Percentiles rank a stretch among this genome's conserved stretches.
Conservation (phyloP, 2,329 filamentous ascomycete genomes). For the Gremmenia infestans region DNA sequence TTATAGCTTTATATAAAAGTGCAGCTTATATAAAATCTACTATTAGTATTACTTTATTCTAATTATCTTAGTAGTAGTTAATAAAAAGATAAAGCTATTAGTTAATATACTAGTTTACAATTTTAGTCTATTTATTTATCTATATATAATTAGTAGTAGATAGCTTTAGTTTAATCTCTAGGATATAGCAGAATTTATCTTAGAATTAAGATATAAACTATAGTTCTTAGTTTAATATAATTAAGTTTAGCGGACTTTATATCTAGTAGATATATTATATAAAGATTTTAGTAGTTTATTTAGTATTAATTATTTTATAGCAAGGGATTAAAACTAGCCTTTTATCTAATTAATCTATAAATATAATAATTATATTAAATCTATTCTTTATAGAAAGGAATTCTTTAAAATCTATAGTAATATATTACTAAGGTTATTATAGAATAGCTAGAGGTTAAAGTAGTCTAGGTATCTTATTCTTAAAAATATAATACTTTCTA, state of each 20-base stretch:
- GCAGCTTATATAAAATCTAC: not conserved
- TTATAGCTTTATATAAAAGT: not conserved
- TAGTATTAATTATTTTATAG: not conserved
- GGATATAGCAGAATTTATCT: not conserved
- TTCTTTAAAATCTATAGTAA: not conserved
- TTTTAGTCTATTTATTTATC: too few species aligned
- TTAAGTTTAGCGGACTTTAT: not conserved
- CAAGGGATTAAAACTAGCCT: not conserved
- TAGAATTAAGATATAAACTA: not conserved
- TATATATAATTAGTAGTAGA: too few species aligned
- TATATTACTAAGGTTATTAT: not conserved
- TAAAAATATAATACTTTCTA: not conserved
- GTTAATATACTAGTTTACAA: not conserved
- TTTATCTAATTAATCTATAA: not conserved
- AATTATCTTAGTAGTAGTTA: not conserved
- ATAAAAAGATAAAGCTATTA: not conserved
- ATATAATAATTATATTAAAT: not conserved
- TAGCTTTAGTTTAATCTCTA: not conserved
- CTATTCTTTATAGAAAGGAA: not conserved
- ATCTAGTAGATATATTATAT: not conserved
- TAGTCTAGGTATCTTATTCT: not conserved
- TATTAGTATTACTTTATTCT: not conserved
- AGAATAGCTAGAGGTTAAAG: not conserved
- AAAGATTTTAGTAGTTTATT: too few species aligned
- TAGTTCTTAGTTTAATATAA: not conserved